Evolutionary conservation across 768 basidiomycete species (phyloP), one percentile per base, ranked within the genome.

Genomic region (Boletus bicolor): DNA sequence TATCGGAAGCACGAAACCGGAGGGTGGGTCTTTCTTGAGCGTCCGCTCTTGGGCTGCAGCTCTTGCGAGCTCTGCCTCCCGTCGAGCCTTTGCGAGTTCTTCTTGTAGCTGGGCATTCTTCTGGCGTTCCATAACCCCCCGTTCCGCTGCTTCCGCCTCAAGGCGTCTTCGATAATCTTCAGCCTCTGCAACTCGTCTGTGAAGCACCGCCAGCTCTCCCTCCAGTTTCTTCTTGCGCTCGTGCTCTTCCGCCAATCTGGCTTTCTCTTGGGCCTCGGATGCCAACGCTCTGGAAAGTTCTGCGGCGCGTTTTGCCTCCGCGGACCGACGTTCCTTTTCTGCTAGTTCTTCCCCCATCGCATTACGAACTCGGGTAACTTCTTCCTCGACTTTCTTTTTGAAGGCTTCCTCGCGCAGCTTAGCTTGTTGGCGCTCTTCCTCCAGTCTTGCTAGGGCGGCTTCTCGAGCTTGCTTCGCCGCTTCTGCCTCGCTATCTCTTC

Each of bases 1-100:
- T 50, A 73, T 73, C 7, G 71, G 69, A 19, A 71, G 46, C 32
- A 71, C 44, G 56, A 72, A 65, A 26, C 61, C 55, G 7, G 69
- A 55, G 3, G 69, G 63, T 6, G 71, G 55, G 36, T 73, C 71
- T 48, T 58, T 71, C 62, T 66, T 71, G 46, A 53, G 14, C 34
- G 39, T 11, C 28, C 70, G 61, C 38, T 72, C 67, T 14, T 71
- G 63, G 8, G 59, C 63, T 41, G 60, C 61, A 15, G 58, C 43
- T 47, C 48, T 62, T 26, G 69, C 65, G 10, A 38, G 44, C 45
- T 64, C 71, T 4, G 53, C 69, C 48, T 71, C 65, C 42, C 66
- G 61, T 50, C 62, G 64, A 28, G 66, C 71, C 52, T 54, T 63
- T 8, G 59, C 59, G 7, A 73, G 68, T 46, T 73, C 69, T 46